These are phyloP conservation scores for Penicillium dipodomyicola DNA, from an alignment of 495 filamentous ascomycete species.

Conservation along the genomic window DNA sequence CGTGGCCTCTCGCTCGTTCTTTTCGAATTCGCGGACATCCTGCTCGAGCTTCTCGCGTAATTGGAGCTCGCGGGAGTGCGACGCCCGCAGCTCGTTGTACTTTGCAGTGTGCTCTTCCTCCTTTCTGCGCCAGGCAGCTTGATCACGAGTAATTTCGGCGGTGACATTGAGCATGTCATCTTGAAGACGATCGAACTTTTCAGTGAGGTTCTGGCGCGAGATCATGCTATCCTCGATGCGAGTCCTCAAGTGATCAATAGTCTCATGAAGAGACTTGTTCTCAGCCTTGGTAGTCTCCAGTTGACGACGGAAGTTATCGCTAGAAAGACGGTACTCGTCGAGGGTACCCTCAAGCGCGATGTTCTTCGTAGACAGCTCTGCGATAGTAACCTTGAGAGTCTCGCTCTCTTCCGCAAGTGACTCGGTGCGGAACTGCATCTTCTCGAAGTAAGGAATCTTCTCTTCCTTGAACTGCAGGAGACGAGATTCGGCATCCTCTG, in stretches of 20 bases:
- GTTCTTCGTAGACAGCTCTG: constrained; percentile 60
- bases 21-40: constrained; percentile 73
- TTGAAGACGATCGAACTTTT: constrained; percentile 78
- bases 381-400: constrained; percentile 61
- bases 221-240: constrained; percentile 84
- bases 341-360: constrained; percentile 56
- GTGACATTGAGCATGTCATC: constrained; percentile 78
- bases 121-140: constrained; percentile 67
- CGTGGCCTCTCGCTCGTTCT: constrained; percentile 67
- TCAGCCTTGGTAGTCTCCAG: constrained; percentile 54
- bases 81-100: constrained; percentile 75
- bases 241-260: constrained; percentile 62
- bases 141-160: constrained; percentile 73
- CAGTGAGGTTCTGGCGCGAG: constrained; percentile 71
- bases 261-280: constrained; percentile 59
- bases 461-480: constrained; percentile 54
- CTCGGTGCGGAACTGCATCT: constrained; percentile 56
- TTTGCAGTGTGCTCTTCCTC: constrained; percentile 71
- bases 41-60: constrained; percentile 75
- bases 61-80: constrained; percentile 71
- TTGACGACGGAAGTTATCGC: constrained; percentile 53
- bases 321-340: constrained; percentile 60
- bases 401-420: constrained; percentile 62
- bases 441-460: constrained; percentile 49
- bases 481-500: constrained; percentile 62